Evolutionary conservation across 1,284 basidiomycete genomes (phyloP).

Genomic region (Irpex lacteus): DNA sequence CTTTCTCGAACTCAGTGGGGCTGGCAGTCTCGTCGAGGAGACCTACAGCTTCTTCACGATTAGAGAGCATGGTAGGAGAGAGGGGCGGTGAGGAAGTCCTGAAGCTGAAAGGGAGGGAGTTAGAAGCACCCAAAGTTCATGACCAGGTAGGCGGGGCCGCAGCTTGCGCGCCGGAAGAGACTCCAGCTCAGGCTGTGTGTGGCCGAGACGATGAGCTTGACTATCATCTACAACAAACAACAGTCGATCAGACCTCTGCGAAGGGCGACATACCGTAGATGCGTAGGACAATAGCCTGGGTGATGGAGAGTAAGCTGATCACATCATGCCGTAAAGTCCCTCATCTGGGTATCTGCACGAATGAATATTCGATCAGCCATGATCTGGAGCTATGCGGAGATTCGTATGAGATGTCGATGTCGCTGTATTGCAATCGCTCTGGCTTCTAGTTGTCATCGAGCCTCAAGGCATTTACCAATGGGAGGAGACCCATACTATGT

Average conservation of each 20-base stretch:
- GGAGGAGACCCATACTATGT: background rate
- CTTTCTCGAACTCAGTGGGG: conserved; percentile 4
- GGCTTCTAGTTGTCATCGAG: no score
- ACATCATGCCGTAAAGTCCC: background rate
- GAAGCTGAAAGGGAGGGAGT: no score
- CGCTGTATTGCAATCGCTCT: no score
- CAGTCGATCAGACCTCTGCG: background rate
- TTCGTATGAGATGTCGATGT: background rate
- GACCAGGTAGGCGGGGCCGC: no score
- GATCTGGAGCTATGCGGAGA: background rate
- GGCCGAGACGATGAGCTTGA: no score
- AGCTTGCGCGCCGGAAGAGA: no score
- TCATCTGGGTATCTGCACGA: background rate
- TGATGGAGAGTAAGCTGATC: background rate
- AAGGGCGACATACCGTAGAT: background rate
- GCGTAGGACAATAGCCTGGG: background rate
- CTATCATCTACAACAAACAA: no score
- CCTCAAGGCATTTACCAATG: no score
- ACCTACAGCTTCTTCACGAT: conserved; percentile 2
- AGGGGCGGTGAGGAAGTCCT: background rate
- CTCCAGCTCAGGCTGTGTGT: no score
- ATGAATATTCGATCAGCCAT: background rate
- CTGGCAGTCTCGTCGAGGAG: conserved; percentile 2
- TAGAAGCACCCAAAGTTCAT: no score
- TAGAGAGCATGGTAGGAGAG: background rate